These are phyloP conservation scores for Suhomyces choctaworum DNA, from an alignment of 1,139 yeast genomes.

Conservation along the genomic window DNA sequence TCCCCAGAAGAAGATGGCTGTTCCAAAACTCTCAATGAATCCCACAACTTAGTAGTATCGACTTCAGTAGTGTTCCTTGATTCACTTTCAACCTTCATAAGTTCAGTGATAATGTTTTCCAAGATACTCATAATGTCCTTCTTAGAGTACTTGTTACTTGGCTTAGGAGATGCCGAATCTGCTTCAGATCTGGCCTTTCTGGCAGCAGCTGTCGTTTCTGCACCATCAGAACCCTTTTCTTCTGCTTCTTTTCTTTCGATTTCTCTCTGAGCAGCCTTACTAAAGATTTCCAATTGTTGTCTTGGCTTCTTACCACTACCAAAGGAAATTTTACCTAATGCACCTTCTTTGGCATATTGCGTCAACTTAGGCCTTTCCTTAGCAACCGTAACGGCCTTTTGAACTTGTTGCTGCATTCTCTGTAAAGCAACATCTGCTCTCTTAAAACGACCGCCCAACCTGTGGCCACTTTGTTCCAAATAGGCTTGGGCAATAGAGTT, in stretches of 20 bases:
- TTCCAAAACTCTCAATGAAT: constrained; percentile 66
- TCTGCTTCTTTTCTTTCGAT: constrained; percentile 37
- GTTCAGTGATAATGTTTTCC: constrained; percentile 77
- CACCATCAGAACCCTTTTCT: constrained; percentile 20
- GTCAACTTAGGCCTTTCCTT: constrained; percentile 82
- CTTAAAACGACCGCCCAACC: constrained; percentile 83
- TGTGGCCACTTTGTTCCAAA: constrained; percentile 88
- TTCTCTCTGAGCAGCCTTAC: constrained; percentile 54
- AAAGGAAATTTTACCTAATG: constrained; percentile 83
- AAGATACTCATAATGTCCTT: constrained; percentile 55
- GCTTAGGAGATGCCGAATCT: constrained; percentile 29
- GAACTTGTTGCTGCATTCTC: constrained; percentile 98
- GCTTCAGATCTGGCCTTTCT: constrained; percentile 25
- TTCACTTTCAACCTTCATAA: constrained; percentile 78
- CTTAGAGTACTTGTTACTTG: constrained; percentile 37
- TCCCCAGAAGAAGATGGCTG: constrained; percentile 48
- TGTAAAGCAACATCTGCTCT: constrained; percentile 94
- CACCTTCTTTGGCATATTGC: constrained; percentile 79
- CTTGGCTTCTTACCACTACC: constrained; percentile 87
- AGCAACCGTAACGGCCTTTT: constrained; percentile 93
- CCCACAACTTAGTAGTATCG: constrained; percentile 69
- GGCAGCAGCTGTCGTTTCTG: constrained; percentile 14
- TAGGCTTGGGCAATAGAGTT: constrained; percentile 91
- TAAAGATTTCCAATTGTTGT: constrained; percentile 73
- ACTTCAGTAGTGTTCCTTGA: constrained; percentile 66